phyloP scores from a whole-genome alignment of 2,329 filamentous ascomycete genomes.

The Alternaria sp. region DNA sequence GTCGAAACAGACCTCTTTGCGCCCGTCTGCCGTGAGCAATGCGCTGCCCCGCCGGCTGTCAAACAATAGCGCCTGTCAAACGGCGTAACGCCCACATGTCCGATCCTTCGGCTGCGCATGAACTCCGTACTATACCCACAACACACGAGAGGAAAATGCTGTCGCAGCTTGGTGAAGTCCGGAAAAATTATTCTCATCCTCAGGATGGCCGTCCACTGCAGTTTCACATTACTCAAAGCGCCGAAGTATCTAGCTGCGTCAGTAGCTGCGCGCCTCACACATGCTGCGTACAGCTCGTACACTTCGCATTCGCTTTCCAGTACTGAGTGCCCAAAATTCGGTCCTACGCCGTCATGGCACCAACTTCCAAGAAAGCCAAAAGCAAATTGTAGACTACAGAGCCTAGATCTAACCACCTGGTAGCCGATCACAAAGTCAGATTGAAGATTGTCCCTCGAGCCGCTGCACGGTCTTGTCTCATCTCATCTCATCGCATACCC shows the following conservation, averaged over 20 bases:
- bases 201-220: not conserved
- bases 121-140: slow-evolving; percentile 1
- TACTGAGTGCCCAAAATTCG: not conserved
- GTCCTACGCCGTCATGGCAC: not conserved
- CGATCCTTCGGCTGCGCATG: slow-evolving; percentile 4
- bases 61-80: slow-evolving; percentile 9
- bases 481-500: not conserved
- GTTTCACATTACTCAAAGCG: not conserved
- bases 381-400: not conserved
- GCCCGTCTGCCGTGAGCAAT: not conserved
- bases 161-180: not conserved
- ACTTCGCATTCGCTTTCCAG: not conserved
- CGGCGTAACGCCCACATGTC: slow-evolving; percentile 1
- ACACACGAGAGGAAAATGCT: not conserved
- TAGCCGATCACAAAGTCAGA: not conserved
- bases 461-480: not conserved
- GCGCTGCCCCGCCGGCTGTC: slow-evolving; percentile 8
- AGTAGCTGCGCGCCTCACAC: not conserved
- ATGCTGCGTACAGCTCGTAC: not conserved
- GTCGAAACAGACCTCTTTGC: slow-evolving; percentile 8
- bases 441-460: not conserved
- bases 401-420: not conserved
- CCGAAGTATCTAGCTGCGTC: not conserved
- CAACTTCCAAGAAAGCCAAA: not conserved
- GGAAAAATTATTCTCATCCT: not conserved